phyloP scores from a whole-genome alignment of 169 alveolate species.

The Eimeria mitis region DNA sequence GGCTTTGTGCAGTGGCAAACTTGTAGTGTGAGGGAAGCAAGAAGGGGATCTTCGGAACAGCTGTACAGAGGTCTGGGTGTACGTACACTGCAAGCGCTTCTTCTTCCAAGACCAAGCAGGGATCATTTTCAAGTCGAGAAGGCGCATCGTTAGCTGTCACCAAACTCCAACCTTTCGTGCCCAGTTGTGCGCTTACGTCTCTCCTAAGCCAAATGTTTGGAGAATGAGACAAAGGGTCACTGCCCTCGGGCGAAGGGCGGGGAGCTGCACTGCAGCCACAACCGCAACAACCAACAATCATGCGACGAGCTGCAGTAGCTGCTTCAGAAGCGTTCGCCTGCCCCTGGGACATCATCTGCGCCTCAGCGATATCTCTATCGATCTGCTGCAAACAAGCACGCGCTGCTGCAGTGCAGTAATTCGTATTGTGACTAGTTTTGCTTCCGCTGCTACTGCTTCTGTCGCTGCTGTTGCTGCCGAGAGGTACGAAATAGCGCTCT shows the following conservation, averaged over 20 bases:
- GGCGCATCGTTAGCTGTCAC: not conserved
- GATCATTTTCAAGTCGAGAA: not conserved
- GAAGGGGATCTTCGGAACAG: constrained; percentile 18
- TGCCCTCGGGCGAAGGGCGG: not conserved
- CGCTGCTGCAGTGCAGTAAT: not conserved
- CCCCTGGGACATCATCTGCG: constrained; percentile 48
- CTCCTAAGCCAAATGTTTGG: constrained; percentile 33
- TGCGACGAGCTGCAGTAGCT: constrained; percentile 6
- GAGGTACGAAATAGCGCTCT: not conserved
- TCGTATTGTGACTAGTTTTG: not conserved
- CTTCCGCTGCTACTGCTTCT: not conserved
- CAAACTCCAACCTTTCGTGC: constrained; percentile 28
- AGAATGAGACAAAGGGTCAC: not conserved
- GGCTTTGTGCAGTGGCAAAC: not conserved
- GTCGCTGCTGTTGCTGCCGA: not conserved
- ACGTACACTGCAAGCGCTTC: constrained; percentile 53
- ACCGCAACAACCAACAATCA: constrained; percentile 35
- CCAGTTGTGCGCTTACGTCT: constrained; percentile 25
- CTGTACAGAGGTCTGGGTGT: constrained; percentile 58
- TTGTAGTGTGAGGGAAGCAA: not conserved
- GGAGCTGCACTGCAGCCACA: not conserved
- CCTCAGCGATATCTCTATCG: constrained; percentile 16
- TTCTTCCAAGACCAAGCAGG: constrained; percentile 40
- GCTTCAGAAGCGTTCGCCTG: constrained; percentile 14
- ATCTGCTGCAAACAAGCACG: constrained; percentile 18